phyloP scores from a whole-genome alignment of 1,284 basidiomycete genomes.

The Irpex rosettiformis region DNA sequence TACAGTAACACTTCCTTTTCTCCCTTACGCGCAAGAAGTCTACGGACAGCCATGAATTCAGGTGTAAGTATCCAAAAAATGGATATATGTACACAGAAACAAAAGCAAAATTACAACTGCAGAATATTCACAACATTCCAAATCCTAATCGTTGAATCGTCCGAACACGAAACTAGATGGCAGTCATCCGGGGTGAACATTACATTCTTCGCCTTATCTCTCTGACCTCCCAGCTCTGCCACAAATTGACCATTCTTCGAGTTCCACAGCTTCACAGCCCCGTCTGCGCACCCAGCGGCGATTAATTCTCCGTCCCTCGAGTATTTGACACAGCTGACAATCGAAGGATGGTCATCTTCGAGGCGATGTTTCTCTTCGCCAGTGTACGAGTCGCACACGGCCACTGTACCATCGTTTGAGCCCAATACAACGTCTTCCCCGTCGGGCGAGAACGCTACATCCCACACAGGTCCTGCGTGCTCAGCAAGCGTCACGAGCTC shows the following conservation, averaged over 20 bases:
- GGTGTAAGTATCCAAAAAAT: background rate
- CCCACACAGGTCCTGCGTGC: slow-evolving; percentile 14
- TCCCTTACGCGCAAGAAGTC: no score
- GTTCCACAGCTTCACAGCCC: slow-evolving; percentile 16
- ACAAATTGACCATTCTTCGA: slow-evolving; percentile 7
- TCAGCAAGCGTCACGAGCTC: slow-evolving; percentile 18
- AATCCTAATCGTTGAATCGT: slow-evolving; percentile 17
- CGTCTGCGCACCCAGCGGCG: slow-evolving; percentile 13
- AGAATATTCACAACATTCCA: slow-evolving; percentile 15
- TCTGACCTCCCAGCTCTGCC: slow-evolving; percentile 18
- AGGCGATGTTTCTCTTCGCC: slow-evolving; percentile 6
- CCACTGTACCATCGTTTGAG: slow-evolving; percentile 16
- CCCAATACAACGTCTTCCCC: slow-evolving; percentile 18
- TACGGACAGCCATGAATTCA: no score
- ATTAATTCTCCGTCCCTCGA: slow-evolving; percentile 14
- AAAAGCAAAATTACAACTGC: background rate
- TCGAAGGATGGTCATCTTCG: slow-evolving; percentile 4
- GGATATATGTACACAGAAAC: background rate
- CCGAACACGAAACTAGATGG: slow-evolving; percentile 15
- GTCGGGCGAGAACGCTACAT: slow-evolving; percentile 19
- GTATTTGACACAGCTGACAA: slow-evolving; percentile 15
- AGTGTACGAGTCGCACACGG: slow-evolving; percentile 15
- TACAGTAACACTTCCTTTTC: no score
- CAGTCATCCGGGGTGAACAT: slow-evolving; percentile 17
- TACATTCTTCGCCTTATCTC: slow-evolving; percentile 15